Evolutionary conservation across 1,284 basidiomycete species (phyloP).

Genomic region (Ganoderma lucidum): DNA sequence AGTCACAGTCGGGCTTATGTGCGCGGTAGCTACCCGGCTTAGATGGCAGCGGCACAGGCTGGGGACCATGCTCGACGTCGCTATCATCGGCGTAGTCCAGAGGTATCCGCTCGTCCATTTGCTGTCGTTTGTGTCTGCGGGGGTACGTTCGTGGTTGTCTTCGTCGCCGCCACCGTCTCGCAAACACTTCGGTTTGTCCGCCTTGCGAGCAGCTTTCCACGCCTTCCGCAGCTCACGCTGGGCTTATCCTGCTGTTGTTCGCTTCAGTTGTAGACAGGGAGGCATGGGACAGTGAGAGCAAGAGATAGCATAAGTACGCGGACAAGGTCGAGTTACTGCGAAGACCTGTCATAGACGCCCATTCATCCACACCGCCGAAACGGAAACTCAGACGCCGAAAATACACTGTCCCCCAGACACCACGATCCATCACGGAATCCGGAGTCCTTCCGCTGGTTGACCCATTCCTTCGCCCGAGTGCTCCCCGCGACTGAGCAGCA

Average conservation of each 20-base stretch:
- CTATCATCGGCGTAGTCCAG: slow-evolving; percentile 28
- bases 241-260: slow-evolving; percentile 72
- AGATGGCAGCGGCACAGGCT: slow-evolving; percentile 36
- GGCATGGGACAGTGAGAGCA: not conserved
- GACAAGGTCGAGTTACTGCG: not conserved
- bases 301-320: not conserved
- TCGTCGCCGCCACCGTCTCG: slow-evolving; percentile 17
- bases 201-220: slow-evolving; percentile 51
- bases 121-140: slow-evolving; percentile 26
- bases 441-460: too few species aligned
- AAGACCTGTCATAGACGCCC: not conserved
- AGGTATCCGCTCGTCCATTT: slow-evolving; percentile 12
- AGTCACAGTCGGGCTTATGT: slow-evolving; percentile 55
- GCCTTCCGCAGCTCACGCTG: slow-evolving; percentile 60
- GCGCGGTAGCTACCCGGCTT: slow-evolving; percentile 29
- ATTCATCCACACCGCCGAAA: too few species aligned
- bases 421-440: too few species aligned
- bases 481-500: too few species aligned
- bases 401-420: not conserved
- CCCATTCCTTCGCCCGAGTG: too few species aligned
- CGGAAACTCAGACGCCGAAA: not conserved
- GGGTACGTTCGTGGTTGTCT: slow-evolving; percentile 11
- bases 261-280: slow-evolving; percentile 67
- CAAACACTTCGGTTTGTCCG: slow-evolving; percentile 41
- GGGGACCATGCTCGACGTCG: slow-evolving; percentile 40